These are phyloP conservation scores for Nicotiana paniculata DNA, from an alignment of 257 asterid genomes.

Conservation along the genomic window DNA sequence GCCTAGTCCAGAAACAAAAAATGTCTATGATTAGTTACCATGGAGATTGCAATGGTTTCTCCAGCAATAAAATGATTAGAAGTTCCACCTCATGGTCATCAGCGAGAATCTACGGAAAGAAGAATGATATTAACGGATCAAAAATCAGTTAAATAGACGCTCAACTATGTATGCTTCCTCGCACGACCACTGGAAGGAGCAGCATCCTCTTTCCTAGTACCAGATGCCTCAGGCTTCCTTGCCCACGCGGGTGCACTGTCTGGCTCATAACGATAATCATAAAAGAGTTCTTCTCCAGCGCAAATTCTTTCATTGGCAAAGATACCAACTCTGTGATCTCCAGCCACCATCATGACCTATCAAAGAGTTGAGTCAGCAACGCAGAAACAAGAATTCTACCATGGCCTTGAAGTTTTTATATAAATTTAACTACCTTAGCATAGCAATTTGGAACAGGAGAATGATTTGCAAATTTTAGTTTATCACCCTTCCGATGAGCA, in stretches of 20 bases:
- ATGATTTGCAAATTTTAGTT: constrained; percentile 95
- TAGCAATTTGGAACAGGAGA: constrained; percentile 95
- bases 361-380: constrained; percentile 3
- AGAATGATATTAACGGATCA: constrained; percentile 15
- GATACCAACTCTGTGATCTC: constrained; percentile 95
- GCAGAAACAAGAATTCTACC: neutral
- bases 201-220: constrained; percentile 32
- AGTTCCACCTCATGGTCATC: neutral
- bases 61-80: constrained; percentile 2
- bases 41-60: constrained; percentile 8
- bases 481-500: constrained; percentile 93
- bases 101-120: neutral
- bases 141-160: constrained; percentile 8
- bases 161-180: constrained; percentile 32
- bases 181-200: constrained; percentile 42
- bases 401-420: neutral
- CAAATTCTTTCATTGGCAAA: constrained; percentile 73
- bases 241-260: constrained; percentile 99
- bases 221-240: constrained; percentile 73
- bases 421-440: constrained; percentile 52
- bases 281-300: constrained; percentile 93
- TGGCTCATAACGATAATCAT: constrained; percentile 81
- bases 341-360: constrained; percentile 94
- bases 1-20: neutral
- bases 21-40: neutral